A percentile compares a stretch with the other conserved stretches of the same genome.
phyloP scores from a whole-genome alignment of 768 basidiomycete species.

The Tricholoma bakamatsutake region DNA sequence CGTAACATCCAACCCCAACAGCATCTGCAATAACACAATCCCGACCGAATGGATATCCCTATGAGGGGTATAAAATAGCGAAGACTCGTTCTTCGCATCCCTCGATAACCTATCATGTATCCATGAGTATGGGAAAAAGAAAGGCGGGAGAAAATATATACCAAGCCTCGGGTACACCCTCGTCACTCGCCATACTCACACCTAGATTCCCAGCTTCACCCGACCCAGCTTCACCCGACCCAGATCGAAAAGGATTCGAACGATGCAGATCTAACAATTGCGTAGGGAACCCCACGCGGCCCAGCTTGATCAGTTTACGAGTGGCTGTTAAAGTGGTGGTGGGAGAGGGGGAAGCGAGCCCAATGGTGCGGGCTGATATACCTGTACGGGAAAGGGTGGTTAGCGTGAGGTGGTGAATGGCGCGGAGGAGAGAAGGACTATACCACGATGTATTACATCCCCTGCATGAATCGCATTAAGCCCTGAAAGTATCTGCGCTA shows the following conservation, averaged over 20 bases:
- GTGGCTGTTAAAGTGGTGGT: conserved; percentile 32
- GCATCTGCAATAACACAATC: conserved; percentile 78
- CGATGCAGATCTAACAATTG: conserved; percentile 74
- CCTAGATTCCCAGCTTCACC: conserved; percentile 4
- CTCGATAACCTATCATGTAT: conserved; percentile 52
- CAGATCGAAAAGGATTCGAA: conserved; percentile 69
- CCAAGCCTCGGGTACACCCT: conserved; percentile 35
- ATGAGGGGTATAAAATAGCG: conserved; percentile 65
- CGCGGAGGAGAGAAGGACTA: not conserved
- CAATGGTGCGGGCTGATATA: conserved; percentile 54
- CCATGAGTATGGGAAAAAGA: too few species aligned
- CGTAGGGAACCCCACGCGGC: conserved; percentile 65
- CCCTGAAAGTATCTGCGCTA: conserved; percentile 65
- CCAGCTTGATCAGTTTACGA: conserved; percentile 63
- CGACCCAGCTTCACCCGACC: conserved; percentile 25
- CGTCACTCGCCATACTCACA: not conserved
- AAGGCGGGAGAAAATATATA: conserved; percentile 2
- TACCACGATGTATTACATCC: conserved; percentile 69
- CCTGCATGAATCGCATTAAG: conserved; percentile 60
- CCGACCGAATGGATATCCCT: conserved; percentile 83
- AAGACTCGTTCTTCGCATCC: conserved; percentile 73
- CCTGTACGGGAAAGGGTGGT: conserved; percentile 28
- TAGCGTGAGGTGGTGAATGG: not conserved
- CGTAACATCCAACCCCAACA: conserved; percentile 69
- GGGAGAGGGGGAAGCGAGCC: conserved; percentile 46